Conservation (phyloP, 1,284 basidiomycete species). For the Ustilago sp. region DNA sequence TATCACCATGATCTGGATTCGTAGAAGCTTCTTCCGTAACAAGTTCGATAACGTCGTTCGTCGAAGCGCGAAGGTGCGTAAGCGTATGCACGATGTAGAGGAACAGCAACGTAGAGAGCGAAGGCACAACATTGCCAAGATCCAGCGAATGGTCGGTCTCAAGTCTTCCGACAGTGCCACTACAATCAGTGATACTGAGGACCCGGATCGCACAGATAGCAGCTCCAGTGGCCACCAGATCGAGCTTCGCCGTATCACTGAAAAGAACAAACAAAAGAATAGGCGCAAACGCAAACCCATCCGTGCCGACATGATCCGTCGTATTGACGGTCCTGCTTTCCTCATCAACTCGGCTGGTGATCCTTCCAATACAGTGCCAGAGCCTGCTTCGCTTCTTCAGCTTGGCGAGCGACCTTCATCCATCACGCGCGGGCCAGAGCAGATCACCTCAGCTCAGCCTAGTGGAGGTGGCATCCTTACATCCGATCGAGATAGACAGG, state of each 20-base stretch:
- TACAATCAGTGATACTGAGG: slow-evolving; percentile 41
- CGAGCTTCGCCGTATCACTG: slow-evolving; percentile 34
- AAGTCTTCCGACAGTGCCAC: slow-evolving; percentile 46
- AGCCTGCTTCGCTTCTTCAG: slow-evolving; percentile 2
- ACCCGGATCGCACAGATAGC: slow-evolving; percentile 34
- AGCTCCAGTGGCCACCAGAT: slow-evolving; percentile 52
- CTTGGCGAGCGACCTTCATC: background rate
- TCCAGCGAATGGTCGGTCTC: slow-evolving; percentile 59
- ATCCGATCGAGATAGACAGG: slow-evolving; percentile 9
- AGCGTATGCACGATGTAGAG: slow-evolving; percentile 67
- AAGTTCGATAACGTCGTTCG: slow-evolving; percentile 59
- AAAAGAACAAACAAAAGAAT: slow-evolving; percentile 44
- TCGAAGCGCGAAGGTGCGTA: slow-evolving; percentile 53
- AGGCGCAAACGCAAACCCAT: slow-evolving; percentile 56
- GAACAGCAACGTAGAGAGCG: slow-evolving; percentile 56
- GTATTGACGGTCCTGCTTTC: slow-evolving; percentile 66
- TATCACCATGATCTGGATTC: slow-evolving; percentile 67
- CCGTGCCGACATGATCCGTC: slow-evolving; percentile 67
- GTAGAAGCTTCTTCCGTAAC: slow-evolving; percentile 63
- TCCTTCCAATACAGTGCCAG: slow-evolving; percentile 43
- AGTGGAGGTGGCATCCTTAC: slow-evolving; percentile 29
- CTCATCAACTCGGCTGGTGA: slow-evolving; percentile 65
- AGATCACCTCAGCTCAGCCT: slow-evolving; percentile 17
- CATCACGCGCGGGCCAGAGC: slow-evolving; percentile 17
- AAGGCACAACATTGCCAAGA: slow-evolving; percentile 48